phyloP scores from a whole-genome alignment of 2,329 filamentous ascomycete species.

The Fusarium subtropicale region DNA sequence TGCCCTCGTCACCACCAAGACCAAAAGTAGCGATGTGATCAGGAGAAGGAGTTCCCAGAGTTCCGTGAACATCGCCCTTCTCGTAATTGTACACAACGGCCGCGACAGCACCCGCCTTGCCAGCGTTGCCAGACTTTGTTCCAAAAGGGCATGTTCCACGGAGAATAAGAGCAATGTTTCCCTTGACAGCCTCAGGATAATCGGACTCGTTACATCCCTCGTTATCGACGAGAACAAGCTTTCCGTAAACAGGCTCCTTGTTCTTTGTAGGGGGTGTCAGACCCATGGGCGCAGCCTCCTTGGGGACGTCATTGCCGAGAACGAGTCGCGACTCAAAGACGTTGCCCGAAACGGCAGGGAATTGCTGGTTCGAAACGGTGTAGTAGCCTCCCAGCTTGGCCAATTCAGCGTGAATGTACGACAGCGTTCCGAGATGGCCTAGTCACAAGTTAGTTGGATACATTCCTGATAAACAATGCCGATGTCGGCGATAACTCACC shows the following conservation, averaged over 20 bases:
- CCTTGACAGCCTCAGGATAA: slow-evolving; percentile 68
- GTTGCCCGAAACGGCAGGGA: slow-evolving; percentile 70
- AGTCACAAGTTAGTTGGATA: slow-evolving; percentile 18
- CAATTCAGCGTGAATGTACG: slow-evolving; percentile 70
- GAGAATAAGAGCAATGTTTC: slow-evolving; percentile 76
- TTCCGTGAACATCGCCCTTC: slow-evolving; percentile 71
- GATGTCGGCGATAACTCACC: slow-evolving; percentile 55
- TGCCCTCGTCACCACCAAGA: slow-evolving; percentile 69
- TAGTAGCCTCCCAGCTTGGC: slow-evolving; percentile 70
- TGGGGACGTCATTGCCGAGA: slow-evolving; percentile 63
- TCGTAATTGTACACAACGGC: slow-evolving; percentile 82
- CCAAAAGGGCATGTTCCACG: slow-evolving; percentile 80
- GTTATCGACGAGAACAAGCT: slow-evolving; percentile 70
- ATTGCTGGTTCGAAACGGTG: slow-evolving; percentile 70
- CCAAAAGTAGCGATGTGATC: slow-evolving; percentile 76
- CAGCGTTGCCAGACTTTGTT: slow-evolving; percentile 75
- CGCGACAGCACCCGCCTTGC: slow-evolving; percentile 75
- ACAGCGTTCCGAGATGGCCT: slow-evolving; percentile 73
- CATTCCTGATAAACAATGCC: slow-evolving; percentile 1
- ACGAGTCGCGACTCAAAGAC: slow-evolving; percentile 69
- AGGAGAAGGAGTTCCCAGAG: slow-evolving; percentile 70
- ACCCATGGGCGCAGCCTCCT: slow-evolving; percentile 67
- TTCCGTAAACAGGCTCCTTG: slow-evolving; percentile 68
- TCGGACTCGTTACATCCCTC: slow-evolving; percentile 73
- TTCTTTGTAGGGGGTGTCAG: slow-evolving; percentile 74